These are phyloP conservation scores for Globisporangium nagaii DNA, from an alignment of 352 stramenopile species.

Conservation along the genomic window DNA sequence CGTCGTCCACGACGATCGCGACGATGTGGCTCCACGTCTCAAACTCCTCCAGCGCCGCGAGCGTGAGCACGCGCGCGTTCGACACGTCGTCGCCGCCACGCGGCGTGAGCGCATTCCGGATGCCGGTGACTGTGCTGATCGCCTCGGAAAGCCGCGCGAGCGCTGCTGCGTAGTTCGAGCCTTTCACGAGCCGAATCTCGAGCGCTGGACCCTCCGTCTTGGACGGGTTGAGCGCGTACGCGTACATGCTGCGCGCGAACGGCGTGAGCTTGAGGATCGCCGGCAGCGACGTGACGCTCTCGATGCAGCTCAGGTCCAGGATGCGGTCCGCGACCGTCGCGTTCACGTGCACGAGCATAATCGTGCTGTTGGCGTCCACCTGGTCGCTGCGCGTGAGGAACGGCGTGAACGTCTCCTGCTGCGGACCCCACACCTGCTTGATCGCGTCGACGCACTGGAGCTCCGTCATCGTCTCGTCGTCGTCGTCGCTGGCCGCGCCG, in stretches of 20 bases:
- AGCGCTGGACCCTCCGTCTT: constrained; percentile 29
- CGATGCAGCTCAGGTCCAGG: constrained; percentile 39
- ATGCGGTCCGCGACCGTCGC: constrained; percentile 33
- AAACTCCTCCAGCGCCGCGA: constrained; percentile 48
- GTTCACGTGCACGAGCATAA: constrained; percentile 58
- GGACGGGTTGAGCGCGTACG: constrained; percentile 20
- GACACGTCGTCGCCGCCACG: constrained; percentile 12
- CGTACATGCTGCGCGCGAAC: constrained; percentile 53
- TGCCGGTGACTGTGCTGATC: constrained; percentile 31
- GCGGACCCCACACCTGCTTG: constrained; percentile 33
- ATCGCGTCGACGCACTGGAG: constrained; percentile 38
- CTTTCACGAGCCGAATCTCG: constrained; percentile 42
- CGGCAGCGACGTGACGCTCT: constrained; percentile 44
- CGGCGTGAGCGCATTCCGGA: constrained; percentile 39
- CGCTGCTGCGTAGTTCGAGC: constrained; percentile 18
- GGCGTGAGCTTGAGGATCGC: constrained; percentile 71
- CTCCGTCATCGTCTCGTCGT: constrained; percentile 13
- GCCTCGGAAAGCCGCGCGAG: constrained; percentile 21
- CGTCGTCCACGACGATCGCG: constrained; percentile 42
- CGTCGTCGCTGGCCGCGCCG: not conserved
- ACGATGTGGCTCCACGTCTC: constrained; percentile 47
- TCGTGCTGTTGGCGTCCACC: constrained; percentile 27
- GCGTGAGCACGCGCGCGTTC: constrained; percentile 25
- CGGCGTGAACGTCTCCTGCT: constrained; percentile 49
- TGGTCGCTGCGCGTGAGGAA: constrained; percentile 64